These are phyloP conservation scores for Platanthera guangdongensis DNA, from an alignment of 106 monocot species.

Conservation along the genomic window DNA sequence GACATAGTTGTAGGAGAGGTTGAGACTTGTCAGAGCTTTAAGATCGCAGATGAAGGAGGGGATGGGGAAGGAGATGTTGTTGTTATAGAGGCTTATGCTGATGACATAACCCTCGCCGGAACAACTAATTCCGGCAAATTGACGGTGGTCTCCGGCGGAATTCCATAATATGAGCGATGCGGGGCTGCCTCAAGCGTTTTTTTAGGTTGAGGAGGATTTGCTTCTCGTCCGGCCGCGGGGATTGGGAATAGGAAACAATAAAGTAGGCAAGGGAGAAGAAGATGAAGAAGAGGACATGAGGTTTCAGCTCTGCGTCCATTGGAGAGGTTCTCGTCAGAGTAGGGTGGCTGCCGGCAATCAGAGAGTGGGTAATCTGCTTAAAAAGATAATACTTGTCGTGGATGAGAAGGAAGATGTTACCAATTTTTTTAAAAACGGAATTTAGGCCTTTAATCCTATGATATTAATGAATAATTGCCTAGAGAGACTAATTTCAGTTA, in stretches of 20 bases:
- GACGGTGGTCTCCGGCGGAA: conserved; percentile 28
- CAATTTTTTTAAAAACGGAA: too few relatives aligned
- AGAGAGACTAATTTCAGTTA: too few relatives aligned
- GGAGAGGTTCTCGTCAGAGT: not conserved
- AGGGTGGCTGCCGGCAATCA: too few relatives aligned
- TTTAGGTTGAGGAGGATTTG: conserved; percentile 47
- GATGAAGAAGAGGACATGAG: not conserved
- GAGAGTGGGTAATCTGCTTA: not conserved
- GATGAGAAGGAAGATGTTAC: too few relatives aligned
- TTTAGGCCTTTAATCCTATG: too few relatives aligned
- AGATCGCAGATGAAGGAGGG: conserved; percentile 46
- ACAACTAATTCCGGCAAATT: conserved; percentile 35
- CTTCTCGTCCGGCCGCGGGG: conserved; percentile 12
- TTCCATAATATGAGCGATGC: conserved; percentile 26
- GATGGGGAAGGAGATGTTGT: conserved; percentile 8
- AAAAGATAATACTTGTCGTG: not conserved
- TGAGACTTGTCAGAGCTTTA: conserved; percentile 29
- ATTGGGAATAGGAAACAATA: not conserved
- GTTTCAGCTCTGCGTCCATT: not conserved
- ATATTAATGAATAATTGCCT: too few relatives aligned
- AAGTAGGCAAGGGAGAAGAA: not conserved
- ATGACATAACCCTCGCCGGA: conserved; percentile 19
- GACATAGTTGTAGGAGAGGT: conserved; percentile 50
- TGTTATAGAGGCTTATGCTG: conserved; percentile 11
- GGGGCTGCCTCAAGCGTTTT: conserved; percentile 20